phyloP scores from a whole-genome alignment of 768 basidiomycete genomes.

The Rhizopogon sp. region DNA sequence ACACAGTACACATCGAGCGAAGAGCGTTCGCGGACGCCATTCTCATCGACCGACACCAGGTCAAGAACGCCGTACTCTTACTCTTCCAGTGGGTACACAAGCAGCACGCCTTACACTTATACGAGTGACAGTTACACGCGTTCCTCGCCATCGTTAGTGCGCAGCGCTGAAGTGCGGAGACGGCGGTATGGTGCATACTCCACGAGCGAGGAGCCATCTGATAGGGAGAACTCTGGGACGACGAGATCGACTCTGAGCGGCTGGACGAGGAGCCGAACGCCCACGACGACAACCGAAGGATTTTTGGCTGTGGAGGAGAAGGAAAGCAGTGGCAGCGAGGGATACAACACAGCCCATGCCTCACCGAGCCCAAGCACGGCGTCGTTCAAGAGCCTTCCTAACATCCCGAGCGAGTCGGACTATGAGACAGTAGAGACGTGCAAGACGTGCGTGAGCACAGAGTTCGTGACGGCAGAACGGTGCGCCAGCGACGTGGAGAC shows the following conservation, averaged over 20 bases:
- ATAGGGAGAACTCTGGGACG: constrained; percentile 50
- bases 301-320: constrained; percentile 26
- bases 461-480: constrained; percentile 45
- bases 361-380: constrained; percentile 35
- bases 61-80: constrained; percentile 10
- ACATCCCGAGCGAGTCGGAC: constrained; percentile 52
- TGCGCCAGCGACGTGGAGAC: constrained; percentile 38
- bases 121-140: constrained; percentile 12
- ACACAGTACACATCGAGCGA: constrained; percentile 16
- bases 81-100: constrained; percentile 8
- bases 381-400: constrained; percentile 54
- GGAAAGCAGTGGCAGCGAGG: constrained; percentile 41
- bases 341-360: constrained; percentile 37
- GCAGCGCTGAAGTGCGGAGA: constrained; percentile 54
- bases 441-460: constrained; percentile 35
- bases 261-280: constrained; percentile 29
- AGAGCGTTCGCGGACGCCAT: background rate
- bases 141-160: constrained; percentile 52
- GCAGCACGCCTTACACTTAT: constrained; percentile 20
- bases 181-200: constrained; percentile 35
- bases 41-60: constrained; percentile 6
- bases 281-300: constrained; percentile 24
- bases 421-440: constrained; percentile 39
- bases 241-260: constrained; percentile 28
- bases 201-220: constrained; percentile 40